A percentile compares a stretch with the other conserved stretches of the same genome.
phyloP scores from a whole-genome alignment of 768 basidiomycete species.

The Hysterangium stoloniferum region DNA sequence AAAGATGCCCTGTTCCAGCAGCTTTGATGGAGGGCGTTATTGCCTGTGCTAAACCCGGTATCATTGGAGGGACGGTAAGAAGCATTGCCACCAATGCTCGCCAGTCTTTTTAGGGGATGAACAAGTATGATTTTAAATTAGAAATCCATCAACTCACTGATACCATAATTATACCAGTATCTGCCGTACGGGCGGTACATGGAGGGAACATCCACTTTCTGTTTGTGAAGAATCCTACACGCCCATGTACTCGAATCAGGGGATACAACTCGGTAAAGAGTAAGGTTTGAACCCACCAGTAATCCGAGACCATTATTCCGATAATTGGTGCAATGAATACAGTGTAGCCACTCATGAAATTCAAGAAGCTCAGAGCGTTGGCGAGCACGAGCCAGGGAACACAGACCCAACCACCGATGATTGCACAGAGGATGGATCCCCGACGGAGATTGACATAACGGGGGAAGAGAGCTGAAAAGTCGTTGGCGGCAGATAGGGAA shows the following conservation, averaged over 20 bases:
- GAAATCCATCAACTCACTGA: constrained; percentile 37
- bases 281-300: neutral
- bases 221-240: constrained; percentile 70
- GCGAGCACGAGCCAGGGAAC: constrained; percentile 82
- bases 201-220: constrained; percentile 71
- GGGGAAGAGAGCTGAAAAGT: constrained; percentile 74
- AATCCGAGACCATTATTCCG: constrained; percentile 55
- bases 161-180: constrained; percentile 70
- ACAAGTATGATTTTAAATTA: neutral
- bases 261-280: neutral
- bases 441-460: constrained; percentile 74
- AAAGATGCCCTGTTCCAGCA: constrained; percentile 48
- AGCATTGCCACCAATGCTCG: constrained; percentile 64
- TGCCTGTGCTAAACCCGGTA: constrained; percentile 72
- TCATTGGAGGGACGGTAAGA: constrained; percentile 55
- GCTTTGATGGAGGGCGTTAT: constrained; percentile 62
- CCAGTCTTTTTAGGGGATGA: constrained; percentile 39
- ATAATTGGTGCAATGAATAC: constrained; percentile 84
- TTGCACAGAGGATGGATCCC: constrained; percentile 70
- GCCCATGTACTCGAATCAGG: constrained; percentile 9
- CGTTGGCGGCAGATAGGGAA: constrained; percentile 68
- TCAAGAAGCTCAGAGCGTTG: constrained; percentile 57
- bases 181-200: constrained; percentile 77
- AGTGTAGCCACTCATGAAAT: constrained; percentile 78
- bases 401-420: constrained; percentile 81